Base-by-base conservation (phyloP, 768 basidiomycete genomes). In the Lentinus brumalis region DNA sequence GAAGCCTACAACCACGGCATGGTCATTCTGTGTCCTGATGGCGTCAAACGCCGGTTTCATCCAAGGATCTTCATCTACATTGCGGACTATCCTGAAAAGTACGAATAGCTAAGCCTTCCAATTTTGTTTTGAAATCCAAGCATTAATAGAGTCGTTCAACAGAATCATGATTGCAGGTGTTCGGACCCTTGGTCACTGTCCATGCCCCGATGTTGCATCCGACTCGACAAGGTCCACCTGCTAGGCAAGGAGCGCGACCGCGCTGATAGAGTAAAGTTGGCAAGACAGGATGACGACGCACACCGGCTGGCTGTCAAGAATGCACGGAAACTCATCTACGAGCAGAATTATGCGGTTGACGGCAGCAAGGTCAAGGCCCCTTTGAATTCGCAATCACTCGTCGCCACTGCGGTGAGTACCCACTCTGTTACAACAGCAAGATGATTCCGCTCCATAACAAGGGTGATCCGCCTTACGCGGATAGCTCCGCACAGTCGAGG, bases 1-100 rank as follows among this genome's bases (percentile, higher is more conserved):
- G 32, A 68, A 14, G 71, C 71, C 2, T 73, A 72, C 39, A 18
- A 35, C 6, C 57, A 73, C 47, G 72, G 74, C 1, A 64, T 70
- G 29, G 52, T 75, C 1, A 50, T 76, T 6, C 29, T 11, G 1
- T 76, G 64, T 56, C 44, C 29, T 5, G 74, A 76, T 54, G 70
- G 72, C 0, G 57, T 76, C 5, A 10, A 4, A 10, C 38, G 73
- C n/a, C 56, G 66, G 0, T 1, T 75, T 3, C 74, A 63, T 52
- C 69, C 69, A 11, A 57, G 69, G 0, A 50, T 76, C 35, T 66
- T 75, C 35, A 67, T 66, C 3, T 73, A 75, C 52, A 69, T 71
- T 0, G 75, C 72, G 0, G 72, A 76, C 50, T 76, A 76, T 61
- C 74, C 75, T 0, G 73, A 77, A 45, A 77, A 76, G 78, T 76